Evolutionary conservation across 208 protist species (phyloP).

Genomic region (Trichomonas tenax): DNA sequence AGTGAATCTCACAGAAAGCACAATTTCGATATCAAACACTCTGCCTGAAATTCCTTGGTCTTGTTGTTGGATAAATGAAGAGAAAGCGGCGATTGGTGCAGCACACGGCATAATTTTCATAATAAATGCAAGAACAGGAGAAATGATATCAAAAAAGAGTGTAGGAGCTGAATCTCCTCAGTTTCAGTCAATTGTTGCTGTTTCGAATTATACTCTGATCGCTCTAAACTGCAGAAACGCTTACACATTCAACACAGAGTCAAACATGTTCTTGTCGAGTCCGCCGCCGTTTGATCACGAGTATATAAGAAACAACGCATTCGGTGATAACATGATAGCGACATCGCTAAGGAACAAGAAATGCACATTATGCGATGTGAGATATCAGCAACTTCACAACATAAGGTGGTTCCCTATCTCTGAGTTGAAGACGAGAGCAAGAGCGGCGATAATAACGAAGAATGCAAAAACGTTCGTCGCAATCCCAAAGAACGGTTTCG

Average conservation of each 20-base stretch:
- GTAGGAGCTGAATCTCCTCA: neutral
- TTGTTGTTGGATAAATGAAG: neutral
- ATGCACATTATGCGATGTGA: neutral
- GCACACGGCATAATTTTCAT: neutral
- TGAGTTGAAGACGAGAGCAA: neutral
- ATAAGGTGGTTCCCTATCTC: neutral
- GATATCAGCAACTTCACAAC: neutral
- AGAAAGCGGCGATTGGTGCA: neutral
- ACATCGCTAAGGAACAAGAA: neutral
- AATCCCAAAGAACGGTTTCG: neutral
- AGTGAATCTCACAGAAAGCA: neutral
- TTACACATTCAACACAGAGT: neutral
- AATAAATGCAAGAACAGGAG: neutral
- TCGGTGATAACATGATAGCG: neutral
- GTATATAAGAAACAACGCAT: neutral
- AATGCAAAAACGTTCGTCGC: neutral
- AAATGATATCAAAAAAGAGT: neutral
- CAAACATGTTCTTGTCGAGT: neutral
- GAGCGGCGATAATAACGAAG: neutral
- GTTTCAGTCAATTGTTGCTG: neutral
- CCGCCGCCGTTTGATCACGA: neutral
- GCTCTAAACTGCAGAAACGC: neutral
- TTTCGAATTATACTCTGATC: neutral
- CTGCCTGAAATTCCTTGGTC: neutral
- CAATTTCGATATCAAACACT: neutral